Base-by-base conservation (phyloP, 2,329 filamentous ascomycete species). In the Coniochaeta prunicola region DNA sequence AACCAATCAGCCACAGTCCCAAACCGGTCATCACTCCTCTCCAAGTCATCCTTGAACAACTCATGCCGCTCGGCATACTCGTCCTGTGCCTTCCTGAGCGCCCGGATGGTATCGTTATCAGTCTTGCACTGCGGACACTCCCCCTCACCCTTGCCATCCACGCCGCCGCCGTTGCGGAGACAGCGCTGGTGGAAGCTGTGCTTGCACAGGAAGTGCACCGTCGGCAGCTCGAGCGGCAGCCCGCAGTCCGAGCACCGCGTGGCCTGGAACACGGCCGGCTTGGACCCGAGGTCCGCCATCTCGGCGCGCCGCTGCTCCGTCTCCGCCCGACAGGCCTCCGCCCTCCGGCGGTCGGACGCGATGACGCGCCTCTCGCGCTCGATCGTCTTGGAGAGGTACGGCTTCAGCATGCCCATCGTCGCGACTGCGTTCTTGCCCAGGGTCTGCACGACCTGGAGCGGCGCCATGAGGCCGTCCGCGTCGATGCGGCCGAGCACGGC, bases 351-450 rank as follows among this genome's bases (percentile, higher is more conserved):
- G 71, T 97, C 97, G 36, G 80, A 72, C 8, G 77, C 85, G 60
- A 99, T 97, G 67, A 97, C 92, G 60, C 86, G 87, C 28, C 91
- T 84, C 74, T 99, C 94, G 56, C 91, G 86, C 65, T 91, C 87
- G 63, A 99, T 96, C 9, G 92, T 96, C 56, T 89, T 86, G 63
- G 89, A 85, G 2, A 99, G 85, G 73, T 99, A 99, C 6, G 87
- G 86, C 74, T 97, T 97, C 62, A 99, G 88, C 82, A 97, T 92
- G 56, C 93, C 94, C 90, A 99, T 97, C 0, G 92, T 97, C 0
- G 96, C 93, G 2, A 97, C 91, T 61, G 75, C 59, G 70, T 78
- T 72, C 53, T 82, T 77, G n/a, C 79, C 77, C 0, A 99, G 82
- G 0, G 92, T 94, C 73, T 99, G 93, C 17, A 99, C 94, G 33